Percentiles rank a stretch among this genome's conserved stretches.
These are phyloP conservation scores for Apiospora kogelbergensis DNA, from an alignment of 2,329 filamentous ascomycete species.

Conservation along the genomic window DNA sequence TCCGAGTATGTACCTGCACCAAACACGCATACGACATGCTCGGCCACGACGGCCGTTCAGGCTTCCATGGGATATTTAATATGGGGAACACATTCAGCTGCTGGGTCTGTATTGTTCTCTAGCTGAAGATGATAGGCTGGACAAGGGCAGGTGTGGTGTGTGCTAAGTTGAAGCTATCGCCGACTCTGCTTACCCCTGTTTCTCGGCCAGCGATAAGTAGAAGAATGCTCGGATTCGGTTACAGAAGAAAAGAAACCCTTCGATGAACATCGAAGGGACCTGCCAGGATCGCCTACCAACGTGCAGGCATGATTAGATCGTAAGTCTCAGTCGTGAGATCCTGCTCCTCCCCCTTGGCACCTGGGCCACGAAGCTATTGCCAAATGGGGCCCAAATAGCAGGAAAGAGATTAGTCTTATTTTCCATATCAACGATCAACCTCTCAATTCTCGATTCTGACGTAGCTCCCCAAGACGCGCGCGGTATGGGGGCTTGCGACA, in stretches of 20 bases:
- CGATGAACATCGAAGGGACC: not conserved
- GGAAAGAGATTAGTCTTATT: not conserved
- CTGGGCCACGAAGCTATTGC: not conserved
- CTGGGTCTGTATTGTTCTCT: too few species aligned
- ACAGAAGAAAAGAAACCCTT: not conserved
- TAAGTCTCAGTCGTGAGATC: not conserved
- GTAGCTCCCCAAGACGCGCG: not conserved
- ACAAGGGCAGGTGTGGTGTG: not conserved
- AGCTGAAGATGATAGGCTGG: not conserved
- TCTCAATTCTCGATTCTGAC: slow-evolving; percentile 1
- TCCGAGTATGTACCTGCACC: not conserved
- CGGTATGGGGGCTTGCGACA: not conserved
- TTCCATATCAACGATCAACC: not conserved
- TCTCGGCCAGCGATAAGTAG: not conserved
- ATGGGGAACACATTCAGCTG: not conserved
- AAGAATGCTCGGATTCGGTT: not conserved
- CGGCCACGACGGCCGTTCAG: not conserved
- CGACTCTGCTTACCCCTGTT: not conserved
- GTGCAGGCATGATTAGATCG: not conserved
- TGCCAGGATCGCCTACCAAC: not conserved
- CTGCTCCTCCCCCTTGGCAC: not conserved
- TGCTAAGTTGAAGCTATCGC: not conserved
- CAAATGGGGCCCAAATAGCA: not conserved
- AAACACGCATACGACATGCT: not conserved
- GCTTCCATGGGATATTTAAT: not conserved